Evolutionary conservation across 2,329 filamentous ascomycete genomes (phyloP), one percentile per base, ranked within the genome.

Genomic region (Colletotrichum neosansevieriae): DNA sequence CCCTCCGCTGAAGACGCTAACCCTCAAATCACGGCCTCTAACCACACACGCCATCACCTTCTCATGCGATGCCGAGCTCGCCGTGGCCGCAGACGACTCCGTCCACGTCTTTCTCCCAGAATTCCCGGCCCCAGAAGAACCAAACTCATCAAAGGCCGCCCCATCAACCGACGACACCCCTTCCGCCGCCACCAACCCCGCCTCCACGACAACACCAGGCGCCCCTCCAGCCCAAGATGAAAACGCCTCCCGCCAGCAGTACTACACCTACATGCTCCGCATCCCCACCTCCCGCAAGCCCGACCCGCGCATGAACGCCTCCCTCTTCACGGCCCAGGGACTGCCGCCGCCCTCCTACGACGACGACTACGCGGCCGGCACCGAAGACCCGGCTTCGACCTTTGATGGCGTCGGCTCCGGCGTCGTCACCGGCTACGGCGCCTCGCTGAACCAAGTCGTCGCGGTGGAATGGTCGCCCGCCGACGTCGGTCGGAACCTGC

Each of bases 1-100:
- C 50, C 80, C 84, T 6, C 84, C 84, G 1, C 79, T 89, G 9
- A 82, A 84, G 71, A 78, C 82, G 3, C 77, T 86, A 21, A 74
- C 77, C 53, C 75, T 86, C 19, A 77, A 77, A 42, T 80, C 82
- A 11, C 77, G 83, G 4, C 82, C 84, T 17, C 75, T 84, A 67
- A 81, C 81, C 32, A 79, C 79, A 4, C 81, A 82, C 65, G 77
- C 80, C 1, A 71, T 83, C 9, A 73, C 83, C 40, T 89, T 86
- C 84, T 89, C 87, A 21, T 84, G 83, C 69, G 87, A 89, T 60
- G 85, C 83, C 24, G 87, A 88, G 72, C 79, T 89, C 5, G 87
- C 86, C 38, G 80, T 88, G 36, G 84, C 82, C 2, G 84, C 85
- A n/a, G 85, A 87, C 69, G 87, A 89, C 74, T 84, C 83, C 47